Evolutionary conservation across 352 stramenopile species (phyloP).

Genomic region (Pythium coloratum): DNA sequence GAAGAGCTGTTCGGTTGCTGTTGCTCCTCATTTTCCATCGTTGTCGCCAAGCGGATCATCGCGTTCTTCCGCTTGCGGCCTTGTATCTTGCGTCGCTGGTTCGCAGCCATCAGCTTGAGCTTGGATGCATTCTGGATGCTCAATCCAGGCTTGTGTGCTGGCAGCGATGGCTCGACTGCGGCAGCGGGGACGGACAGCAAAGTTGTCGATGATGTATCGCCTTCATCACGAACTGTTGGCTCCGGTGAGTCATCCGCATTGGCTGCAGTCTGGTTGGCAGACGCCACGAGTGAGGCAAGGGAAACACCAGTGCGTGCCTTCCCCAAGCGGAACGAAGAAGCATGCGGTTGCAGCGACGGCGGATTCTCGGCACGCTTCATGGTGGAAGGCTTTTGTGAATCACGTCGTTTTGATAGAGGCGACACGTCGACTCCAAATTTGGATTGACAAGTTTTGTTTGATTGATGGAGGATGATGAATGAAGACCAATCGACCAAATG

Average conservation of each 20-base stretch:
- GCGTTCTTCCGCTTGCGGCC: conserved; percentile 18
- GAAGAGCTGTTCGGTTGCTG: neutral
- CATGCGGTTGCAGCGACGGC: neutral
- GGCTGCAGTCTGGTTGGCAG: neutral
- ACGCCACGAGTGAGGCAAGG: neutral
- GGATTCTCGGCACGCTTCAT: conserved; percentile 1
- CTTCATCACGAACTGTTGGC: neutral
- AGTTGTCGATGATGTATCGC: neutral
- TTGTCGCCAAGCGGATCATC: conserved; percentile 5
- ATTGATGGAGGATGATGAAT: conserved; percentile 3
- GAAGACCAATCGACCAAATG: neutral
- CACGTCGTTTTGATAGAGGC: neutral
- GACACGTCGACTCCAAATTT: conserved; percentile 1
- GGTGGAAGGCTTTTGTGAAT: neutral
- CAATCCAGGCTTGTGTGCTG: neutral
- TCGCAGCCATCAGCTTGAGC: conserved; percentile 26
- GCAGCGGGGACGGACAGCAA: neutral
- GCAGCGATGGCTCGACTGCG: neutral
- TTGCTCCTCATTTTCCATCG: conserved; percentile 15
- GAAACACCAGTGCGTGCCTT: neutral
- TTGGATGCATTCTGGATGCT: conserved; percentile 22
- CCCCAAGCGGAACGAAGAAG: neutral
- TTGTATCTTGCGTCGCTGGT: conserved; percentile 20
- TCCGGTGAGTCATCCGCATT: neutral
- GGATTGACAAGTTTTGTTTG: neutral